Percentiles rank a stretch among this genome's conserved stretches.
phyloP scores from a whole-genome alignment of 345 rosid species.

The Populus alba region DNA sequence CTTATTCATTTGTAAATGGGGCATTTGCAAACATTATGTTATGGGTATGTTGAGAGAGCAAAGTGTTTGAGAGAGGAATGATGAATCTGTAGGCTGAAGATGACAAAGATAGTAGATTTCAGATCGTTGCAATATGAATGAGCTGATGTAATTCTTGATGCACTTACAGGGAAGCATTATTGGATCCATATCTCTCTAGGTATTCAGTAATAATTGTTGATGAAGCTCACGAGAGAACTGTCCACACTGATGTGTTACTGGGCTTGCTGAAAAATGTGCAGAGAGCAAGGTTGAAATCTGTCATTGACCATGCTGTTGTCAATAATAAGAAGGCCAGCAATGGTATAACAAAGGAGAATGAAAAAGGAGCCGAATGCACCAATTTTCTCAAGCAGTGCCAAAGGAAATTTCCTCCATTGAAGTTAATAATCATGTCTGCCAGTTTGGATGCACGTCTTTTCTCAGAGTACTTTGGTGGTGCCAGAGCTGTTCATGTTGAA shows the following conservation, averaged over 20 bases:
- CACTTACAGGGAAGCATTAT: constrained; percentile 66
- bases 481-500: constrained; percentile 78
- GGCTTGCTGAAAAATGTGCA: constrained; percentile 81
- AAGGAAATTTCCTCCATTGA: constrained; percentile 58
- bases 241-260: constrained; percentile 84
- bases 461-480: constrained; percentile 79
- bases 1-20: too few species aligned
- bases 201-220: constrained; percentile 82
- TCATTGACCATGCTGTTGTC: constrained; percentile 17
- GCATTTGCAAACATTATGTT: too few species aligned
- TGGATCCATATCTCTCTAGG: constrained; percentile 81
- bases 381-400: constrained; percentile 44
- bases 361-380: constrained; percentile 26
- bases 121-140: neutral
- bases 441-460: constrained; percentile 89
- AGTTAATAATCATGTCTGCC: constrained; percentile 93
- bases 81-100: too few species aligned
- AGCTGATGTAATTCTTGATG: constrained; percentile 18
- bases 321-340: constrained; percentile 28
- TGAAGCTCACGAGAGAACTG: constrained; percentile 97
- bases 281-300: constrained; percentile 50
- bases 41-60: too few species aligned
- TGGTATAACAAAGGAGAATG: constrained; percentile 27
- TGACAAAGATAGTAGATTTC: too few species aligned
- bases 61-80: too few species aligned